Evolutionary conservation across 345 rosid genomes (phyloP).

Genomic region (Rhizophora mangle): DNA sequence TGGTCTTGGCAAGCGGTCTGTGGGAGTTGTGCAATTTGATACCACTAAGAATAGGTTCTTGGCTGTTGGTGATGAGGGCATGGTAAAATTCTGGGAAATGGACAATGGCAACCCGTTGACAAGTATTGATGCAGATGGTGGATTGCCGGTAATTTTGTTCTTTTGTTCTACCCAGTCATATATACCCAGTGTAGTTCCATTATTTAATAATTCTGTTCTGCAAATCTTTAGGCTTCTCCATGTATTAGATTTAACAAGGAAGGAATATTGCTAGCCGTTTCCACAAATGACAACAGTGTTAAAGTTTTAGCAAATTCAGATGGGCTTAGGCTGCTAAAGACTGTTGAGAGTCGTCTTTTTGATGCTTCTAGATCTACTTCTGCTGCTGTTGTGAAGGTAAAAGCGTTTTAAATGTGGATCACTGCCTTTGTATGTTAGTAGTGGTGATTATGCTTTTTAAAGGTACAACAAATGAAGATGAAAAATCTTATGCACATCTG

Average conservation of each 20-base stretch:
- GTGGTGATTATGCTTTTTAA: background rate
- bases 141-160: constrained; percentile 55
- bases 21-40: constrained; percentile 76
- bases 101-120: constrained; percentile 53
- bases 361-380: constrained; percentile 76
- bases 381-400: constrained; percentile 61
- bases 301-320: constrained; percentile 78
- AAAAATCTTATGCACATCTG: constrained; percentile 7
- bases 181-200: constrained; percentile 9
- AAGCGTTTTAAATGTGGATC: background rate
- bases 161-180: constrained; percentile 2
- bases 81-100: constrained; percentile 84
- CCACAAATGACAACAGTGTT: constrained; percentile 70
- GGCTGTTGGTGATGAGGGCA: constrained; percentile 84
- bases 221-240: constrained; percentile 68
- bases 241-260: constrained; percentile 73
- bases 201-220: constrained; percentile 14
- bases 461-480: background rate
- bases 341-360: constrained; percentile 67
- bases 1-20: constrained; percentile 72
- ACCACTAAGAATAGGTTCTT: constrained; percentile 72
- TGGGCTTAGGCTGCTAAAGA: constrained; percentile 61
- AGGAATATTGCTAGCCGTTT: constrained; percentile 74
- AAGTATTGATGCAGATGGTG: constrained; percentile 74
- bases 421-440: background rate